Evolutionary conservation across 192 early-diverging fungal genomes (phyloP), one percentile per base, ranked within the genome.

Genomic region (Coemansia aciculifera): DNA sequence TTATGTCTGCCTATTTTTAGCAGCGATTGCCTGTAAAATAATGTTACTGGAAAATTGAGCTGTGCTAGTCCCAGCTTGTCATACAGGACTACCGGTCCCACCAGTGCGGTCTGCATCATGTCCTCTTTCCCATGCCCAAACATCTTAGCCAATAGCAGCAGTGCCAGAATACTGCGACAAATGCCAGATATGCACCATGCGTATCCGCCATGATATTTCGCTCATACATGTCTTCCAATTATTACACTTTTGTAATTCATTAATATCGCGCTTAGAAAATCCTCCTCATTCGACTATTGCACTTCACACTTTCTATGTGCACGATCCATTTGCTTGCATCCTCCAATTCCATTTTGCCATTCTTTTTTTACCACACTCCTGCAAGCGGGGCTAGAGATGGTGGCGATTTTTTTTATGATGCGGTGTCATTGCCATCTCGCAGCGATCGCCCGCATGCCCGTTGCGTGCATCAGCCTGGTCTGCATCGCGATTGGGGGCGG

Each of bases 351-450:
- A 44, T 19, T 49, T n/a, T 9, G 12, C 23, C 24, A 54, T 29
- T 29, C 2, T 9, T 13, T 27, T 15, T 29, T 15, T 27, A 10
- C 12, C 51, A 54, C 51, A 12, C 3, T 19, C 46, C 46, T 19
- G 46, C 46, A 21, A 19, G n/a, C 17, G n/a, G 46, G n/a, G 46
- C n/a, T 8, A 2, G 7, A 48, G 11, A 12, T 6, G 24, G 51
- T 54, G 51, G 11, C 12, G 24, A 29, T 54, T 54, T 27, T 27
- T 29, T 54, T 36, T 36, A 36, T 9, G 51, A 59, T 59, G 56
- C 56, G 56, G 31, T 19, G 56, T 59, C 56, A 59, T 34, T 59
- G 56, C n/a, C 34, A 19, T 31, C 32, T 59, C 27, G 56, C 34
- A 36, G 56, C 29, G 56, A 59, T 59, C 34, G 56, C 32, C 56